Base-by-base conservation (phyloP, 257 asterid genomes). In the Gynochthodes officinalis region DNA sequence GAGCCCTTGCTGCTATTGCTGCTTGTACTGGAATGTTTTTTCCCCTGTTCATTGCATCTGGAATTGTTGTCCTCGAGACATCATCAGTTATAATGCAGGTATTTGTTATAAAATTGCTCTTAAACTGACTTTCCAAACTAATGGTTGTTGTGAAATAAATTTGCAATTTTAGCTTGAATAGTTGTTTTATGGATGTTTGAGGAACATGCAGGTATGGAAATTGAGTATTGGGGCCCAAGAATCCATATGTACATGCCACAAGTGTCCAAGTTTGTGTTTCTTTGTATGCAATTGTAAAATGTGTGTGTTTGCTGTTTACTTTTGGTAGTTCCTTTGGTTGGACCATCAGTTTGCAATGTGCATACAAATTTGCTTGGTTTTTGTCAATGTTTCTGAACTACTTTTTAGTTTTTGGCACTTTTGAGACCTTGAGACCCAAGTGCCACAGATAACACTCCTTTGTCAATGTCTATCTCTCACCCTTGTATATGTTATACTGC, bases 1-100 rank as follows among this genome's bases (percentile, higher is more conserved):
- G 96, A 50, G 98, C 97, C 66, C 92, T 93, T 75, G 97, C 98
- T 74, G 89, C 96, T 67, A 93, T 93, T 96, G 98, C 98, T 78
- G 89, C 96, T 75, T 87, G 93, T 80, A 83, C 98, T 4, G 98
- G 97, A 76, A 89, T 91, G 98, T 93, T 89, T 77, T 85, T 93
- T 74, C 98, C 98, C 3, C 79, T 93, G 84, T 84, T 89, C 71
- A 83, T 93, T 83, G 86, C 90, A 33, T 89, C 97, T 19, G 97
- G 97, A 74, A 71, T 93, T 59, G 85, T 81, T 73, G 72, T 91
- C 75, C 65, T 88, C 54, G 94, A 89, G 78, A 80, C 86, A 65
- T 62, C 86, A 42, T 85, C 93, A 40, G 88, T 91, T 67, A 71
- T 87, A 69, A 66, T 85, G 53, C 96, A 91, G 97, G 96, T 88